A percentile compares a stretch with the other conserved stretches of the same genome.
Evolutionary conservation across 1,284 basidiomycete genomes (phyloP).

Genomic region (Ceraceosorus bombacis): DNA sequence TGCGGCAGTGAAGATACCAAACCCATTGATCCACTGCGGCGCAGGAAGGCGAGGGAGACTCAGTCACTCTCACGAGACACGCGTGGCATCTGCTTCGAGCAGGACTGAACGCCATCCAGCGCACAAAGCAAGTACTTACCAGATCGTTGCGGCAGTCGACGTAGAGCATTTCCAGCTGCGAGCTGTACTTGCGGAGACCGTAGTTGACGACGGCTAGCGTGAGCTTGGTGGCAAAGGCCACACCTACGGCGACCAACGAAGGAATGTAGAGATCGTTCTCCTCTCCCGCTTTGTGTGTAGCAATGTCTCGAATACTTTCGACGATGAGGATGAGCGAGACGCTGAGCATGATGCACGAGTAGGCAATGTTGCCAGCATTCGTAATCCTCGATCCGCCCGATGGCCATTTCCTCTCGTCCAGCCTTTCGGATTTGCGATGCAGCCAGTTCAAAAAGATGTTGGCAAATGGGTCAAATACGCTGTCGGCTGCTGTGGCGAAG

Average conservation of each 20-base stretch:
- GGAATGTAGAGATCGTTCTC: slow-evolving; percentile 69
- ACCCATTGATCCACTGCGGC: slow-evolving; percentile 37
- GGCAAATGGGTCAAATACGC: slow-evolving; percentile 79
- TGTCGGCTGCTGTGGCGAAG: slow-evolving; percentile 80
- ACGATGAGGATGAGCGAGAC: slow-evolving; percentile 80
- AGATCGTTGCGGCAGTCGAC: slow-evolving; percentile 79
- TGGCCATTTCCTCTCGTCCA: slow-evolving; percentile 80
- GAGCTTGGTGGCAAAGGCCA: slow-evolving; percentile 77
- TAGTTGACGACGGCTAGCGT: slow-evolving; percentile 78
- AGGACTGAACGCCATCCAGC: not conserved
- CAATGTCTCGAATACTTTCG: slow-evolving; percentile 66
- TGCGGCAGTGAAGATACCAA: slow-evolving; percentile 79
- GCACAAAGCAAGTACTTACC: slow-evolving; percentile 5
- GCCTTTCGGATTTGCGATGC: slow-evolving; percentile 63
- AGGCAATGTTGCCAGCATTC: slow-evolving; percentile 63
- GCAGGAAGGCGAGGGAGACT: too few species aligned
- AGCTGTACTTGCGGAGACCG: slow-evolving; percentile 67
- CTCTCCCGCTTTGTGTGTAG: slow-evolving; percentile 57
- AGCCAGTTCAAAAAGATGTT: slow-evolving; percentile 77
- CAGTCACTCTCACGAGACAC: too few species aligned
- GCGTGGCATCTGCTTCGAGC: too few species aligned
- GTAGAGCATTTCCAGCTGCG: slow-evolving; percentile 87
- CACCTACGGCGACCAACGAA: slow-evolving; percentile 71
- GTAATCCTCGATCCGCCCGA: slow-evolving; percentile 81
- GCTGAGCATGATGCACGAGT: slow-evolving; percentile 62